Base-by-base conservation (phyloP, 306 rosid genomes). In the Quercus engelmannii region DNA sequence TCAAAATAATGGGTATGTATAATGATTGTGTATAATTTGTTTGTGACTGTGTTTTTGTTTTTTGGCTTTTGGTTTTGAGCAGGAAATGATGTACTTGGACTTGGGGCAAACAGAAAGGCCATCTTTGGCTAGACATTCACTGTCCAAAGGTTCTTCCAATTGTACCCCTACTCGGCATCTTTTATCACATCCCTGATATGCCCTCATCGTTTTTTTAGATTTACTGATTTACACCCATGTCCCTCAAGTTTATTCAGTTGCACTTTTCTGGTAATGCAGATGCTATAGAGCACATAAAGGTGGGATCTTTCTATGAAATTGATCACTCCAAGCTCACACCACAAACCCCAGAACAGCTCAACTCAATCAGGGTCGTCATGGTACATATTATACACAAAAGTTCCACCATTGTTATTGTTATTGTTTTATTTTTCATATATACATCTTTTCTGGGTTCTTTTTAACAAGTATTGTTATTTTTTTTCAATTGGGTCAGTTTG, bases 301-400 rank as follows among this genome's bases (percentile, higher is more conserved):
- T 87, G n/a, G 97, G 97, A 14, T 69, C 78, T 68, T 89, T 88
- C 83, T 90, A 91, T 68, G 85, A 92, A 78, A 78, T 94, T 68
- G 86, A 89, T 76, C 97, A 89, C 71, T 85, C 90, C 20, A 78
- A 79, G 74, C 97, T 94, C 67, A 78, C 90, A 57, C 74, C 77
- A 2, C 58, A 79, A 26, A 57, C 84, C 57, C 91, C 97, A 18
- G 88, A 85, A 14, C 92, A 91, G 69, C 85, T 94, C n/a, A 87
- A 77, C 67, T 83, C 75, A 19, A 74, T 91, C 41, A 85, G 91
- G 69, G 67, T 92, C 61, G 97, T 84, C 74, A 89, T 94, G 98
- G 98, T 92, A 87, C 62, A 15, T 2, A 11, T 18, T 65, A 62
- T 19, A 49, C 2, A 3, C 63, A 21, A 7, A 51, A 38, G 46